Evolutionary conservation across 2,329 filamentous ascomycete species (phyloP).

Genomic region (Apiospora phragmitis): DNA sequence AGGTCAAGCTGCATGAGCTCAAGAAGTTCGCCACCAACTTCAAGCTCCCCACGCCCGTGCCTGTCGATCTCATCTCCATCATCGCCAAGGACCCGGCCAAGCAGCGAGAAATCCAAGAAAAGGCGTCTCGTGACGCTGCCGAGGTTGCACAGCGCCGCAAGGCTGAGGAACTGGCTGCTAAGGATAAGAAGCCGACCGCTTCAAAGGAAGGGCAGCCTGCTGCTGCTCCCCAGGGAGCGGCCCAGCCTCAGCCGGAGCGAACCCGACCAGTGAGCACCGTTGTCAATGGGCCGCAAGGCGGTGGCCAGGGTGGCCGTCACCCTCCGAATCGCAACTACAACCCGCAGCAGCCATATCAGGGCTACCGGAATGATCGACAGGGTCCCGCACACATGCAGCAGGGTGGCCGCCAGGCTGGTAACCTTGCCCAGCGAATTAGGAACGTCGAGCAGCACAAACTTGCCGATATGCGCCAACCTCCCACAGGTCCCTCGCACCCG

Average conservation of each 20-base stretch:
- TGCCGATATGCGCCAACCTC: constrained; percentile 69
- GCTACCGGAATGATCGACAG: constrained; percentile 49
- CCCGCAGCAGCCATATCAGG: constrained; percentile 48
- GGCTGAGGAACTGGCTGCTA: constrained; percentile 40
- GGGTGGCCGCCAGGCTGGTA: constrained; percentile 40
- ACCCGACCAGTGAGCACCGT: constrained; percentile 34
- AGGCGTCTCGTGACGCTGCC: constrained; percentile 75
- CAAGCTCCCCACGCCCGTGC: constrained; percentile 91
- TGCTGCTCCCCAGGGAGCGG: constrained; percentile 16
- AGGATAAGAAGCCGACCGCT: constrained; percentile 54
- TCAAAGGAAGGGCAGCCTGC: constrained; percentile 48
- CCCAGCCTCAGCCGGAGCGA: constrained; percentile 23
- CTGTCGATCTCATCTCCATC: constrained; percentile 87
- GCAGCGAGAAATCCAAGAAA: constrained; percentile 89
- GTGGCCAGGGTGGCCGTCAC: constrained; percentile 39
- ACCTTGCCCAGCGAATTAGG: constrained; percentile 51
- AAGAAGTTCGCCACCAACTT: constrained; percentile 95
- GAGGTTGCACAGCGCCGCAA: constrained; percentile 51
- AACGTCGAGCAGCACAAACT: constrained; percentile 52
- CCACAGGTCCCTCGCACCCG: constrained; percentile 69
- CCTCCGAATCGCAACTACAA: constrained; percentile 48
- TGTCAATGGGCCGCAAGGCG: constrained; percentile 16
- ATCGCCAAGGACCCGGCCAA: constrained; percentile 96
- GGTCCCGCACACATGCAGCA: constrained; percentile 42
- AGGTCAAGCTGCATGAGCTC: constrained; percentile 88